Percentiles rank a stretch among this genome's conserved stretches.
Evolutionary conservation across 202 grass and related monocot species (phyloP).

Genomic region (Schoenoplectus triqueter): DNA sequence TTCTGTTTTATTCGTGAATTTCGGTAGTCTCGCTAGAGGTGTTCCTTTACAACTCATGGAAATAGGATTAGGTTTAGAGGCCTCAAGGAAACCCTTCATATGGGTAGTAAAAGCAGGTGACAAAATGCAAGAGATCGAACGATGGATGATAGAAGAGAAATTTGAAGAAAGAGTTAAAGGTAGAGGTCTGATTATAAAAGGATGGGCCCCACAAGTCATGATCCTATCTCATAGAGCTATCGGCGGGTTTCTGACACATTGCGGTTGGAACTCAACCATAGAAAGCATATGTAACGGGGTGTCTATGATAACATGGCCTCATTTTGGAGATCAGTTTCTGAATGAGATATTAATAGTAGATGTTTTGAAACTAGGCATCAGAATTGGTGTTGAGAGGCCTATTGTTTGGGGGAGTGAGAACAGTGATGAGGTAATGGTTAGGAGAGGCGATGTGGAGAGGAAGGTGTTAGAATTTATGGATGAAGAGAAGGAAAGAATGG

Average conservation of each 20-base stretch:
- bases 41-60: conserved; percentile 44
- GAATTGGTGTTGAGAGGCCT: conserved; percentile 49
- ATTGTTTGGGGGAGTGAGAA: conserved; percentile 44
- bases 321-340: conserved; percentile 58
- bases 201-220: conserved; percentile 58
- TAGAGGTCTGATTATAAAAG: conserved; percentile 44
- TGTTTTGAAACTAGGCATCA: conserved; percentile 60
- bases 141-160: conserved; percentile 5
- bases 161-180: conserved; percentile 2
- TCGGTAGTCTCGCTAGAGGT: conserved; percentile 47
- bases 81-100: conserved; percentile 54
- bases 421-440: conserved; percentile 47
- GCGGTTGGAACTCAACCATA: conserved; percentile 60
- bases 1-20: conserved; percentile 67
- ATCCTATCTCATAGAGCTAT: conserved; percentile 49
- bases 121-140: not conserved
- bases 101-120: conserved; percentile 54
- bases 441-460: conserved; percentile 47
- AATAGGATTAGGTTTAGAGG: conserved; percentile 50
- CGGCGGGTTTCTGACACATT: conserved; percentile 57
- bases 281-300: conserved; percentile 54
- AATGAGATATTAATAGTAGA: conserved; percentile 62
- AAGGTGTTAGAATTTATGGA: conserved; percentile 59
- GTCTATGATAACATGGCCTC: conserved; percentile 53
- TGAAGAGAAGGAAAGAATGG: conserved; percentile 42